Evolutionary conservation across 352 stramenopile genomes (phyloP), one percentile per base, ranked within the genome.

Genomic region (Aphanomyces astaci): DNA sequence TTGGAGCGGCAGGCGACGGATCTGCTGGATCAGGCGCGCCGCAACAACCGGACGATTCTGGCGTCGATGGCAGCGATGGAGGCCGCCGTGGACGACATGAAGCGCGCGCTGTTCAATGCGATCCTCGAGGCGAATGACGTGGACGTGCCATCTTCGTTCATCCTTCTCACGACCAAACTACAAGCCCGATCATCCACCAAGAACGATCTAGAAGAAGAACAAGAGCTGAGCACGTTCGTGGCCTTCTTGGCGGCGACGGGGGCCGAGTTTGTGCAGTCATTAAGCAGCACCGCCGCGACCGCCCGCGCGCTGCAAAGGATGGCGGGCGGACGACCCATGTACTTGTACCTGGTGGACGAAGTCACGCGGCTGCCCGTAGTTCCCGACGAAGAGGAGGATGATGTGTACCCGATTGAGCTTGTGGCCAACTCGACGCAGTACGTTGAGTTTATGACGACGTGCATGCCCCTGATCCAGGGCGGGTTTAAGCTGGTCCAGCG

Each of bases 291-390:
- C n/a, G 11, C 25, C 7, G 51, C 24, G 19, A 59, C 24, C 11
- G 51, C 51, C 22, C 11, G n/a, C 27, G 51, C 7, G 30, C 51
- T 59, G 5, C 32, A 39, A 19, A 39, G 33, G 30, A 33, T 59
- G 51, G 51, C 51, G 19, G 51, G 51, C 5, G 51, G 51, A 32
- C n/a, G 51, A 39, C 51, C 51, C 51, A 59, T 59, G 51, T 59
- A 39, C 13, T n/a, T 59, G 11, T 59, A 59, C 30, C 30, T 59
- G 1, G 30, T 59, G 11, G 51, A 59, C 51, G 51, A 59, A 32
- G 27, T 59, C 22, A 59, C 51, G 30, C 22, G 24, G 7, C 51
- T 32, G 13, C 51, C 51, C 30, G 51, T 59, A 11, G 11, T 59
- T 4, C 51, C 51, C 11, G 51, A 30, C 17, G 15, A 22, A 7